Evolutionary conservation across 805 yeast species (phyloP), one percentile per base, ranked within the genome.

Genomic region (Komagataella pastoris): DNA sequence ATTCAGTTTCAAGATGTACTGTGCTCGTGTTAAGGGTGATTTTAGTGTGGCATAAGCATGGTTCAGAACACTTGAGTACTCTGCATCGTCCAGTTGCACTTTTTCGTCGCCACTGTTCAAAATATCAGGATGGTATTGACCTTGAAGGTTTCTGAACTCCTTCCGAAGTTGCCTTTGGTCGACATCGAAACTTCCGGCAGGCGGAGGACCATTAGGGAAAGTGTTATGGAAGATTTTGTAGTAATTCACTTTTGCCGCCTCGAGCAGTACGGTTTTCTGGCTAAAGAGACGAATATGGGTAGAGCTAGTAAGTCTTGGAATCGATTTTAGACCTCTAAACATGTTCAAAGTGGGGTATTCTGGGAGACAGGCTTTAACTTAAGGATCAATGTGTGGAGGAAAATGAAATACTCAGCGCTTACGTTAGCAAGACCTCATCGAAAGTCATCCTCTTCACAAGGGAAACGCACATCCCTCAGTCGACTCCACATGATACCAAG

Each of bases 71-170:
- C 89, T 74, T 4, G 85, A 74, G 7, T 65, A 65, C 21, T 62
- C 72, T 19, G 47, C 54, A 17, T 58, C 62, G 19, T 47, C 50
- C 65, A 57, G 1, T 68, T 68, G 40, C 60, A 60, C 17, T 44
- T 50, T 46, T 5, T 30, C 14, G 3, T 46, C 47, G 53, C 57
- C 49, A 52, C 55, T 53, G 44, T 52, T 65, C 55, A 68, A 68
- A 54, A 73, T 71, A 67, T 91, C 99, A 0, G 99, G 99, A 62
- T 91, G 99, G 49, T 77, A 73, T 53, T 74, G 71, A 44, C 85
- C 77, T 64, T 91, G 98, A 30, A 89, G 68, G 7, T 60, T 56
- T 45, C 96, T 69, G 63, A 81, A 91, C 63, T 93, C 98, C 53
- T 79, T 75, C 50, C 95, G 75, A 49, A 91, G 72, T 17, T 67